Percentiles rank a stretch among this genome's conserved stretches.
Evolutionary conservation across 352 stramenopile genomes (phyloP).

Genomic region (Phytophthora hibernalis): DNA sequence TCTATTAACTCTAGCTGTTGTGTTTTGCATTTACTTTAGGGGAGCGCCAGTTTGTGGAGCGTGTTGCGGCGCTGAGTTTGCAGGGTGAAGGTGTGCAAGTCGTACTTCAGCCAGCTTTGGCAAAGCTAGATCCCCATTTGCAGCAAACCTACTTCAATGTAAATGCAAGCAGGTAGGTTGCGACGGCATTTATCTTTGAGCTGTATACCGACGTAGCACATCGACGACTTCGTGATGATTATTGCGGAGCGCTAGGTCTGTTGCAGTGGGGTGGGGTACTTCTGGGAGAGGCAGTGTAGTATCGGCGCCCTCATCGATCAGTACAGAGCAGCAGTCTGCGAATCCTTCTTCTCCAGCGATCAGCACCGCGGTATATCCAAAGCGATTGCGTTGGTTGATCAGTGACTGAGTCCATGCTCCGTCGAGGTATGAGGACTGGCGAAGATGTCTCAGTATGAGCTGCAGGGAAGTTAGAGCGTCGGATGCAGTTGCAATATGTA

Average conservation of each 20-base stretch:
- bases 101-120: constrained; percentile 26
- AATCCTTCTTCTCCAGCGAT: constrained; percentile 36
- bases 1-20: neutral
- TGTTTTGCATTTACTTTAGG: constrained; percentile 18
- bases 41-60: constrained; percentile 43
- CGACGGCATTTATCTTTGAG: constrained; percentile 3
- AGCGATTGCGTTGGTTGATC: constrained; percentile 33
- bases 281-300: constrained; percentile 17
- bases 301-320: constrained; percentile 17
- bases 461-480: constrained; percentile 28
- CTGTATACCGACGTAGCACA: constrained; percentile 15
- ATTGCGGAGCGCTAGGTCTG: constrained; percentile 26
- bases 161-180: neutral
- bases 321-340: constrained; percentile 18
- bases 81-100: constrained; percentile 26
- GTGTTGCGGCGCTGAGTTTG: constrained; percentile 43
- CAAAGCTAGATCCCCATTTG: constrained; percentile 43
- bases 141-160: constrained; percentile 42
- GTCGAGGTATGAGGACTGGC: constrained; percentile 14
- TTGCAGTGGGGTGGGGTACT: constrained; percentile 18
- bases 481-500: constrained; percentile 32
- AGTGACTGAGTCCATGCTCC: constrained; percentile 14
- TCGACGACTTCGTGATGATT: constrained; percentile 27
- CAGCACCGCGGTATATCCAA: constrained; percentile 33
- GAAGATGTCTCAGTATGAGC: constrained; percentile 17